Percentiles rank a stretch among this genome's conserved stretches.
Conservation (phyloP, 1,284 basidiomycete species). For the Pseudozyma tsukubaensis region DNA sequence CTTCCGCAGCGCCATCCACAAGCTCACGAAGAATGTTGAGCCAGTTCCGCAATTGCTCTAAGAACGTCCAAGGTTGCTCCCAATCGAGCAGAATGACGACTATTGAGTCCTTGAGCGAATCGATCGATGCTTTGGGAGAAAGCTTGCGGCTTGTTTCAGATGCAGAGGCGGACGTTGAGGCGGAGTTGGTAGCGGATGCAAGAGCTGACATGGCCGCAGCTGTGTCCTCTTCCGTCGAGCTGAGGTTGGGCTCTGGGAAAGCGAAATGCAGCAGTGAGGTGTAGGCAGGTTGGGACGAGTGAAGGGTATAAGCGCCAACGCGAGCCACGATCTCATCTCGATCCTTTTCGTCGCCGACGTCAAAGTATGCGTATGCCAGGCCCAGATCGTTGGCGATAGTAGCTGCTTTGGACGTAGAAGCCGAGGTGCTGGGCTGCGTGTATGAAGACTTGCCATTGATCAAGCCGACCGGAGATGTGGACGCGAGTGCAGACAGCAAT, state of each 20-base stretch:
- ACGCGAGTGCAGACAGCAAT: slow-evolving; percentile 75
- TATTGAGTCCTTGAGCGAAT: slow-evolving; percentile 79
- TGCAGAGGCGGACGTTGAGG: slow-evolving; percentile 5
- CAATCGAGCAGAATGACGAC: slow-evolving; percentile 92
- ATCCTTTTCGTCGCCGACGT: slow-evolving; percentile 61
- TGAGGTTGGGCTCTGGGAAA: slow-evolving; percentile 75
- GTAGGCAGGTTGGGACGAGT: slow-evolving; percentile 80
- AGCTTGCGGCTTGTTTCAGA: neutral
- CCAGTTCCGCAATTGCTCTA: slow-evolving; percentile 89
- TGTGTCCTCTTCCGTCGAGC: slow-evolving; percentile 24
- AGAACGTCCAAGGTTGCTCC: slow-evolving; percentile 90
- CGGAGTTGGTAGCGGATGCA: slow-evolving; percentile 17
- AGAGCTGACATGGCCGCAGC: slow-evolving; percentile 35
- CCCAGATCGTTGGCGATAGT: slow-evolving; percentile 42
- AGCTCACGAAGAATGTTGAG: slow-evolving; percentile 70
- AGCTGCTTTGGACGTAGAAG: slow-evolving; percentile 4
- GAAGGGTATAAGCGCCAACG: slow-evolving; percentile 87
- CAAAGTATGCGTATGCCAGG: slow-evolving; percentile 61
- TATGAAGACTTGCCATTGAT: slow-evolving; percentile 26
- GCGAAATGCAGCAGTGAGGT: slow-evolving; percentile 84
- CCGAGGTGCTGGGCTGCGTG: neutral
- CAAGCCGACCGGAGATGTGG: slow-evolving; percentile 69
- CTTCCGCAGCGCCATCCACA: slow-evolving; percentile 74
- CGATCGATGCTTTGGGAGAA: slow-evolving; percentile 42
- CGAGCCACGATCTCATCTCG: slow-evolving; percentile 59